Percentiles rank a stretch among this genome's conserved stretches.
Conservation (phyloP, 2,329 filamentous ascomycete genomes). For the Diaporthe batatas region DNA sequence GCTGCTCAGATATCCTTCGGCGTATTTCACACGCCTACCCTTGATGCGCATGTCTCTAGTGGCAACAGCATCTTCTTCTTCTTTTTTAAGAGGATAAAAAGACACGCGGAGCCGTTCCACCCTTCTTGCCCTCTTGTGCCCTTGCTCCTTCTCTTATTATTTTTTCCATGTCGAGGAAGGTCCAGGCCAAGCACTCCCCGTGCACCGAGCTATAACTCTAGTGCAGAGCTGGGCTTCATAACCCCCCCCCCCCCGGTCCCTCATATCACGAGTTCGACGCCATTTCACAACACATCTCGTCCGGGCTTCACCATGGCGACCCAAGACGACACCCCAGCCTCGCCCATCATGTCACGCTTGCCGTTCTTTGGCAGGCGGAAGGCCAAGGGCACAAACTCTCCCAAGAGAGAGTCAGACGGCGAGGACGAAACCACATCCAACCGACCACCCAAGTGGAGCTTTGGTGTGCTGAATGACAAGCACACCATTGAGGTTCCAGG, state of each 20-base stretch:
- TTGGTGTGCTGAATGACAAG: conserved; percentile 88
- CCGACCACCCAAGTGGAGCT: conserved; percentile 62
- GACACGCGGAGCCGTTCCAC: background rate
- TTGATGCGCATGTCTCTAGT: conserved; percentile 6
- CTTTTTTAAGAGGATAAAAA: conserved; percentile 31
- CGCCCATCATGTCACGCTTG: conserved; percentile 21
- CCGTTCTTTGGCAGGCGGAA: conserved; percentile 25
- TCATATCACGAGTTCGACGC: too few relatives aligned
- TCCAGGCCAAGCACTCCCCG: background rate
- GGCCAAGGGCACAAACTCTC: conserved; percentile 3
- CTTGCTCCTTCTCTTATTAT: background rate
- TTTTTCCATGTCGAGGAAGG: conserved; percentile 6
- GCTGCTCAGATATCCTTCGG: background rate
- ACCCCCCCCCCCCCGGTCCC: too few relatives aligned
- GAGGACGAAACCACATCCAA: conserved; percentile 15
- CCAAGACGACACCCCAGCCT: conserved; percentile 7
- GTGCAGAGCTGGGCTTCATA: background rate
- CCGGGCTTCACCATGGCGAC: conserved; percentile 16
- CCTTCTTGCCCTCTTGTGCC: background rate
- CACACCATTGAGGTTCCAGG: conserved; percentile 90
- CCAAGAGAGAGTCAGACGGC: conserved; percentile 25
- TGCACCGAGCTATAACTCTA: background rate
- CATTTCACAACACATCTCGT: background rate
- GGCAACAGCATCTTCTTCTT: background rate
- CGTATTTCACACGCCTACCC: conserved; percentile 5